Evolutionary conservation across 2,329 filamentous ascomycete genomes (phyloP), one percentile per base, ranked within the genome.

Genomic region (Aspergillus sp.): DNA sequence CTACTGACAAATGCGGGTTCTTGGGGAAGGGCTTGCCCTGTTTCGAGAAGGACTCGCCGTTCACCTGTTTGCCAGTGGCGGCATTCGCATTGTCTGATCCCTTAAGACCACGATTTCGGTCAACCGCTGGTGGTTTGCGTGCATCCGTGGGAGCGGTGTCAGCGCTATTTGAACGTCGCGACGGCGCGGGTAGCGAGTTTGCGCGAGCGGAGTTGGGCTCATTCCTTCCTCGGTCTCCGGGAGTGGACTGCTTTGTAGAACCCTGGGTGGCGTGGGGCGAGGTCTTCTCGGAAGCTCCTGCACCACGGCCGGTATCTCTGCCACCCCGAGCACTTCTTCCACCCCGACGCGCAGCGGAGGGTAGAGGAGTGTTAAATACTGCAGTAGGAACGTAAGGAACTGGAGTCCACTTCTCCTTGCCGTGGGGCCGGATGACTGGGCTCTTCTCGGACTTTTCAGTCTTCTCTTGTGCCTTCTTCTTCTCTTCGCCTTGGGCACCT

Each of bases 371-470:
- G 72, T 91, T 89, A 75, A 96, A 98, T 57, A 88, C 87, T 49
- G 95, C 91, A 14, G 86, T 89, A 8, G 92, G 93, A 12, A 90
- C 91, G 68, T 93, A 93, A 35, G 88, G 86, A 57, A 97, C 85
- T 1, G 87, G 84, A 58, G 90, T 87, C 93, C 95, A 98, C 69
- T 92, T 90, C 67, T 90, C 86, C 79, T 96, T 96, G 56, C 84
- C 80, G 60, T 84, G 80, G 14, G 79, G 73, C 65, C 82, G 87
- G 74, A 79, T 84, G 66, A 65, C 73, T 66, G 70, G 81, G 66
- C 55, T 86, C 63, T 90, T 88, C 12, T 82, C 81, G 21, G 85
- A 79, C 33, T 79, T 75, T 53, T 75, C 77, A 6, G 79, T 77
- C 73, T 91, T 91, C 55, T 87, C 82, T 53, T 85, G 80, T 2